Evolutionary conservation across 306 rosid genomes (phyloP), one percentile per base, ranked within the genome.

Genomic region (Cyclanthera cordifolia): DNA sequence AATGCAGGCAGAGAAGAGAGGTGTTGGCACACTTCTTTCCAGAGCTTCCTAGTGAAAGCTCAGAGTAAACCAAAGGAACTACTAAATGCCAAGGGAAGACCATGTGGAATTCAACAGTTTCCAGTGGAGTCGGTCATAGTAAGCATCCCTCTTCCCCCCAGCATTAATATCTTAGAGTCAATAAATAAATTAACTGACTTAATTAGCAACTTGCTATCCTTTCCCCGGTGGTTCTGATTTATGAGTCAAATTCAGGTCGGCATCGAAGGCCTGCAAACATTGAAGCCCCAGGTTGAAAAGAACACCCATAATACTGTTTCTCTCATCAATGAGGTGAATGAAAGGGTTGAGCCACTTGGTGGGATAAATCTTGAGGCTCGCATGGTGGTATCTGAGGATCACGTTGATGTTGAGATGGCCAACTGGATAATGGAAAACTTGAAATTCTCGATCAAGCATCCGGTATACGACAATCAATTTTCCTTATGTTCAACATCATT

Each of bases 1-100:
- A 83, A 71, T 72, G 79, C 72, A 53, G 77, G 75, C 77, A 78
- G 97, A 84, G 97, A 89, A 81, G 90, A 89, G 66, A 87, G 84
- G 79, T 85, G 90, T 82, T 92, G 97, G 97, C 97, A 92, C 73
- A 67, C 88, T 68, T 76, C 87, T 77, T 92, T 92, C 77, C 81
- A 73, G 72, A 79, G 76, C 72, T 79, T 92, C 64, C 81, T 54
- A 74, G 79, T 92, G 45, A 89, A 78, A 76, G 95, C 92, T 19
- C 87, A 92, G 82, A 74, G 86, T 75, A 74, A 73, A 75, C 85
- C 87, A 25, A 81, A 81, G 64, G 78, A 81, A 56, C 73, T 69
- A 71, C 37, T 64, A 25, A 76, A 60, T 78, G 87, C 83, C 60
- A 82, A 82, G 74, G 78, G 67, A 70, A 79, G 67, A 67, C 73